Evolutionary conservation across 164 flowering plant genomes (phyloP).

Genomic region (Hamamelis virginiana): DNA sequence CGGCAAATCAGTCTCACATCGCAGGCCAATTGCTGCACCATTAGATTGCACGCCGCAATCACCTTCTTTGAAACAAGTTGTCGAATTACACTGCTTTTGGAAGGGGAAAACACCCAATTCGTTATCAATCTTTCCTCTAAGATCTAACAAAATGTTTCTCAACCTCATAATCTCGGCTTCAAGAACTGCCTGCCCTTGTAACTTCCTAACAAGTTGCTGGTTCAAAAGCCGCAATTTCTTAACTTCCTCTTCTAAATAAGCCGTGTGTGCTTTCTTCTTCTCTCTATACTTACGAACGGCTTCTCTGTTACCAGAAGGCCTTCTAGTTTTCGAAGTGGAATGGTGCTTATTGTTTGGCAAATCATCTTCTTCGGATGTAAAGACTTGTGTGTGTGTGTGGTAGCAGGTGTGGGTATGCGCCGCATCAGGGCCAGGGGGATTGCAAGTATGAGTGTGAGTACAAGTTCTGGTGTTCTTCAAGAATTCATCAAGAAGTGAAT

Average conservation of each 20-base stretch:
- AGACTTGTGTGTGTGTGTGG: conserved; percentile 59
- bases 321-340: conserved; percentile 26
- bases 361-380: conserved; percentile 38
- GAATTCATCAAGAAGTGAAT: conserved; percentile 33
- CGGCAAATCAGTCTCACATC: conserved; percentile 25
- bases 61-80: conserved; percentile 32
- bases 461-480: conserved; percentile 45
- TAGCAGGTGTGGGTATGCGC: conserved; percentile 68
- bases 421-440: conserved; percentile 67
- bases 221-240: conserved; percentile 42
- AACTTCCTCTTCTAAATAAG: conserved; percentile 69
- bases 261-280: conserved; percentile 76
- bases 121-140: conserved; percentile 53
- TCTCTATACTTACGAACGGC: conserved; percentile 78
- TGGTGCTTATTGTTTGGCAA: conserved; percentile 7
- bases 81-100: conserved; percentile 33
- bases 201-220: conserved; percentile 52
- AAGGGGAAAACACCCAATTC: conserved; percentile 54
- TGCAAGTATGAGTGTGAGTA: conserved; percentile 69
- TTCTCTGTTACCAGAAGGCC: conserved; percentile 57
- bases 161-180: conserved; percentile 63
- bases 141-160: conserved; percentile 39
- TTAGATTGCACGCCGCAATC: conserved; percentile 24
- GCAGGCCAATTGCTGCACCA: conserved; percentile 16
- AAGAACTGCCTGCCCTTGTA: conserved; percentile 53